Evolutionary conservation across 2,329 filamentous ascomycete genomes (phyloP).

Genomic region (Tothia fuscella): DNA sequence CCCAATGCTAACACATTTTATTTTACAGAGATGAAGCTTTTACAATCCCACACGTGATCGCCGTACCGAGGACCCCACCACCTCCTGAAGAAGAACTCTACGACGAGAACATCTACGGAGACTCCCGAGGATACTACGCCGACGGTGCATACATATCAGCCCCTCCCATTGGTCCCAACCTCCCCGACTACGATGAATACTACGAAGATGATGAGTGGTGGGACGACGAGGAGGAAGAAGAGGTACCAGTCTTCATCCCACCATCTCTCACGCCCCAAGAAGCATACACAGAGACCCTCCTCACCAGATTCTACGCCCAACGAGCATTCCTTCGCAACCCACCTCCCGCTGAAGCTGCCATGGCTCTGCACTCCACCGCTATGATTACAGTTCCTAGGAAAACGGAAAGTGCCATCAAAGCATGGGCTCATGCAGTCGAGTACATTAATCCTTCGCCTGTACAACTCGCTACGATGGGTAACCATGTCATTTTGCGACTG

Average conservation of each 20-base stretch:
- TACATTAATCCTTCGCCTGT: neutral
- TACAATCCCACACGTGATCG: constrained; percentile 58
- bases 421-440: neutral
- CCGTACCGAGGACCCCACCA: constrained; percentile 42
- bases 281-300: constrained; percentile 56
- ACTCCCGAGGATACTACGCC: constrained; percentile 54
- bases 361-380: neutral
- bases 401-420: neutral
- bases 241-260: neutral
- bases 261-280: constrained; percentile 37
- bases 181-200: neutral
- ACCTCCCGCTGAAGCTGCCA: constrained; percentile 21
- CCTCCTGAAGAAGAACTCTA: constrained; percentile 18
- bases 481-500: neutral
- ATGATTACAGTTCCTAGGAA: neutral
- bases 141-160: constrained; percentile 69
- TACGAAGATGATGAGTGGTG: constrained; percentile 16
- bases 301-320: constrained; percentile 52
- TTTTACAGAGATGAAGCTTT: constrained; percentile 58
- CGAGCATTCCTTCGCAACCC: constrained; percentile 47
- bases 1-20: constrained; percentile 9
- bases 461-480: neutral
- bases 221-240: constrained; percentile 16
- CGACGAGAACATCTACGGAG: constrained; percentile 38
- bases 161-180: constrained; percentile 27